A percentile compares a stretch with the other conserved stretches of the same genome.
phyloP scores from a whole-genome alignment of 805 yeast species.

The Monosporozyma aerobia region DNA sequence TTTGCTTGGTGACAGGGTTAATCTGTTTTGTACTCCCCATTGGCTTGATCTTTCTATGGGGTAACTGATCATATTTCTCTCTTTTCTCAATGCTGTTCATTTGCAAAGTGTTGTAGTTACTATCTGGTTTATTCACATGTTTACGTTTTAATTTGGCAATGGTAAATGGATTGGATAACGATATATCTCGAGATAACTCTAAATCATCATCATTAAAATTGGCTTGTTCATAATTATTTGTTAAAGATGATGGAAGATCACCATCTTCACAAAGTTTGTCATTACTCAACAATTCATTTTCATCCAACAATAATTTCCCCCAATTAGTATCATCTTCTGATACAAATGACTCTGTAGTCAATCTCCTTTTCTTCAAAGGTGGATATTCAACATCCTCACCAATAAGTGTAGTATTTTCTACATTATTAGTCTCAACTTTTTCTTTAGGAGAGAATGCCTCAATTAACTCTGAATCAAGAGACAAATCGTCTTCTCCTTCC shows the following conservation, averaged over 20 bases:
- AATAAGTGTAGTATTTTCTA: background rate
- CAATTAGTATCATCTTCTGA: constrained; percentile 9
- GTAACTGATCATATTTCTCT: background rate
- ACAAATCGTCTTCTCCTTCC: background rate
- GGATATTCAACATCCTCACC: background rate
- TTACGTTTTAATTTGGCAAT: constrained; percentile 9
- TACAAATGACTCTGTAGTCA: constrained; percentile 9
- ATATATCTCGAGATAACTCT: constrained; percentile 10
- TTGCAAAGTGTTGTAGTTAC: background rate
- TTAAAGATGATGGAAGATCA: constrained; percentile 9
- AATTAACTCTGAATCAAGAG: background rate
- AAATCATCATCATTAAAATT: constrained; percentile 13
- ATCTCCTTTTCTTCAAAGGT: background rate
- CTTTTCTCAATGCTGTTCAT: background rate
- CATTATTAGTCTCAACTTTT: background rate
- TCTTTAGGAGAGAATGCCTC: background rate
- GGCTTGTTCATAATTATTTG: constrained; percentile 6
- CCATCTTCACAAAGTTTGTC: background rate
- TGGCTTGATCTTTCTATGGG: background rate
- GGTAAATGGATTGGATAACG: constrained; percentile 19
- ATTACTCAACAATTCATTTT: background rate
- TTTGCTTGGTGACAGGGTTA: background rate
- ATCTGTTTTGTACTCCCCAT: background rate
- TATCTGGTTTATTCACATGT: background rate
- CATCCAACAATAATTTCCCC: background rate